Conservation (phyloP, 192 early-diverging fungal species). For the Coemansia brasiliensis region DNA sequence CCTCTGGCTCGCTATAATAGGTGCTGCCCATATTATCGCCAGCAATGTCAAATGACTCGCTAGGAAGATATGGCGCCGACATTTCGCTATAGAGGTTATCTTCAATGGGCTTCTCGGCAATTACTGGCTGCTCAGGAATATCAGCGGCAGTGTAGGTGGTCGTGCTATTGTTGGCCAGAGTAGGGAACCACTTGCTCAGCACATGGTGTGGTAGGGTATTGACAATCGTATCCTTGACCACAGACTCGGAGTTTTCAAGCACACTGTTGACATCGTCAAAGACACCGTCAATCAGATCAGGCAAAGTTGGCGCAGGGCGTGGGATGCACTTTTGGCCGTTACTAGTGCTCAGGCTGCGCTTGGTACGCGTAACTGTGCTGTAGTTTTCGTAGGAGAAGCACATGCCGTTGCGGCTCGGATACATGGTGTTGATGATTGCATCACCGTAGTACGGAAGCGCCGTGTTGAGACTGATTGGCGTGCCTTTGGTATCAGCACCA, state of each 20-base stretch:
- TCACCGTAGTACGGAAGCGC: constrained; percentile 31
- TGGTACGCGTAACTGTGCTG: constrained; percentile 12
- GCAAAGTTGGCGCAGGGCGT: constrained; percentile 5
- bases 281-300: constrained; percentile 39
- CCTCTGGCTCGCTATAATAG: constrained; percentile 8
- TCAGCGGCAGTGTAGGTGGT: constrained; percentile 18
- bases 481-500: constrained; percentile 24
- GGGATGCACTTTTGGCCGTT: constrained; percentile 36
- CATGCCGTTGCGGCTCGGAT: constrained; percentile 29
- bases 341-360: constrained; percentile 21
- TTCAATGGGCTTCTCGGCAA: constrained; percentile 2
- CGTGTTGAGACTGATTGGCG: constrained; percentile 13
- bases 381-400: constrained; percentile 56
- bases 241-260: constrained; percentile 35
- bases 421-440: constrained; percentile 32
- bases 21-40: constrained; percentile 9
- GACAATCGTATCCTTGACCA: constrained; percentile 27
- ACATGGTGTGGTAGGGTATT: constrained; percentile 17
- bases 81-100: neutral
- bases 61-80: constrained; percentile 11
- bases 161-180: constrained; percentile 18
- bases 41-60: constrained; percentile 9
- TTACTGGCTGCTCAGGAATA: constrained; percentile 16
- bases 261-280: constrained; percentile 37
- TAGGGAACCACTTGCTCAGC: constrained; percentile 54